Evolutionary conservation across 768 basidiomycete species (phyloP).

Genomic region (Basidioascus undulatus): DNA sequence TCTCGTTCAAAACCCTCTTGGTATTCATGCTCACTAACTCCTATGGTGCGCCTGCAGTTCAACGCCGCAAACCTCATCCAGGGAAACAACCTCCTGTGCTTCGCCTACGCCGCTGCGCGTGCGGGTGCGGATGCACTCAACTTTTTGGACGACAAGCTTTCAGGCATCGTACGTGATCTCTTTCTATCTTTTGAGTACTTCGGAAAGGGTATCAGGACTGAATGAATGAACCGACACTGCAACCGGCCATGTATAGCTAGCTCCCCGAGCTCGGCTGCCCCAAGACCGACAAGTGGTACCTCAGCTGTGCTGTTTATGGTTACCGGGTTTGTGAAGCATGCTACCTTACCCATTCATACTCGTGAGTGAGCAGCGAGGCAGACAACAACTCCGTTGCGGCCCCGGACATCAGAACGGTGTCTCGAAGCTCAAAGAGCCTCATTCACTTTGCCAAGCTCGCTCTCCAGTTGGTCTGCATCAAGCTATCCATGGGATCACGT

Average conservation of each 20-base stretch:
- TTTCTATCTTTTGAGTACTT: neutral
- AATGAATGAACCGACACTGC: too few species aligned
- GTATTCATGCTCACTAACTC: too few species aligned
- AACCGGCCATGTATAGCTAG: too few species aligned
- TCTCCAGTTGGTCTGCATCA: too few species aligned
- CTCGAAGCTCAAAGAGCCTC: too few species aligned
- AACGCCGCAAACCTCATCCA: neutral
- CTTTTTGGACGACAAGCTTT: neutral
- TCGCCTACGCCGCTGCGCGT: neutral
- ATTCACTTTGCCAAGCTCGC: too few species aligned
- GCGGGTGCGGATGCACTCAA: neutral
- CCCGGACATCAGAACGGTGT: neutral
- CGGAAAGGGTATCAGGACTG: too few species aligned
- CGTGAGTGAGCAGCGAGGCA: neutral
- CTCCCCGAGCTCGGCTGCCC: neutral
- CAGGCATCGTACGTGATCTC: neutral
- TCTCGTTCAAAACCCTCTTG: too few species aligned
- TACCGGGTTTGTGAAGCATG: neutral
- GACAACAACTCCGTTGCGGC: too few species aligned
- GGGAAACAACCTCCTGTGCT: neutral
- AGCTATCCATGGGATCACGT: too few species aligned
- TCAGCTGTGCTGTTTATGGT: neutral
- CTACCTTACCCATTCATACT: neutral
- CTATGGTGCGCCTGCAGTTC: neutral
- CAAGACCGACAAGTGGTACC: neutral